These are phyloP conservation scores for Microglena sp. DNA, from an alignment of 139 green algal genomes.

Conservation along the genomic window DNA sequence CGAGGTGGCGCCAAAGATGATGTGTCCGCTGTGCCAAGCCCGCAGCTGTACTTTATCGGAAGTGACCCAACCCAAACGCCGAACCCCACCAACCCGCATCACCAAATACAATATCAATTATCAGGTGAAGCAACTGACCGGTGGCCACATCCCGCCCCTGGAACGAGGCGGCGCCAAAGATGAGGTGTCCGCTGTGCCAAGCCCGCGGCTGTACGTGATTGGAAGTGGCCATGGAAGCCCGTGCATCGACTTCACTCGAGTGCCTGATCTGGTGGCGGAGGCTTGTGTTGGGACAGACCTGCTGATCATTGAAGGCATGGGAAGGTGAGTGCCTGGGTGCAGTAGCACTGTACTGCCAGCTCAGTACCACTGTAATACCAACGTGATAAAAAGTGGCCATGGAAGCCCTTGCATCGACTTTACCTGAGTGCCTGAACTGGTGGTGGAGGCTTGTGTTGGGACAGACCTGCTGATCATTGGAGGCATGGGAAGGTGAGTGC, in stretches of 20 bases:
- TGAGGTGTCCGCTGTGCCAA: too few relatives aligned
- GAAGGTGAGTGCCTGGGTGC: slow-evolving; percentile 15
- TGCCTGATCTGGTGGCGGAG: slow-evolving; percentile 55
- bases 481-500: slow-evolving; percentile 31
- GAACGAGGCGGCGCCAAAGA: background rate
- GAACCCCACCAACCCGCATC: too few relatives aligned
- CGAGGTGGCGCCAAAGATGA: too few relatives aligned
- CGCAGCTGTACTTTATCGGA: too few relatives aligned
- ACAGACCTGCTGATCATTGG: slow-evolving; percentile 93
- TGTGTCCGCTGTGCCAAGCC: too few relatives aligned
- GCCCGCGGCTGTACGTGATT: slow-evolving; percentile 67
- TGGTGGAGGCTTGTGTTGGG: slow-evolving; percentile 56
- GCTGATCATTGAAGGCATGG: slow-evolving; percentile 96
- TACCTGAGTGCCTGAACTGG: slow-evolving; percentile 52
- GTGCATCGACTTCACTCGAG: slow-evolving; percentile 87
- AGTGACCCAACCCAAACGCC: too few relatives aligned
- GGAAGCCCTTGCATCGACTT: slow-evolving; percentile 94
- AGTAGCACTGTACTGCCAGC: too few relatives aligned
- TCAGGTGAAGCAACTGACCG: too few relatives aligned
- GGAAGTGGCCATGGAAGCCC: slow-evolving; percentile 78
- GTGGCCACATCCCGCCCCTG: too few relatives aligned
- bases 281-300: slow-evolving; percentile 75
- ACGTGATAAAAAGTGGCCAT: slow-evolving; percentile 70
- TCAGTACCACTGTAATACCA: too few relatives aligned
- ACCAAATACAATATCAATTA: too few relatives aligned